A percentile compares a stretch with the other conserved stretches of the same genome.
phyloP scores from a whole-genome alignment of 2,329 filamentous ascomycete species.

The Tolypocladium pustulatum region DNA sequence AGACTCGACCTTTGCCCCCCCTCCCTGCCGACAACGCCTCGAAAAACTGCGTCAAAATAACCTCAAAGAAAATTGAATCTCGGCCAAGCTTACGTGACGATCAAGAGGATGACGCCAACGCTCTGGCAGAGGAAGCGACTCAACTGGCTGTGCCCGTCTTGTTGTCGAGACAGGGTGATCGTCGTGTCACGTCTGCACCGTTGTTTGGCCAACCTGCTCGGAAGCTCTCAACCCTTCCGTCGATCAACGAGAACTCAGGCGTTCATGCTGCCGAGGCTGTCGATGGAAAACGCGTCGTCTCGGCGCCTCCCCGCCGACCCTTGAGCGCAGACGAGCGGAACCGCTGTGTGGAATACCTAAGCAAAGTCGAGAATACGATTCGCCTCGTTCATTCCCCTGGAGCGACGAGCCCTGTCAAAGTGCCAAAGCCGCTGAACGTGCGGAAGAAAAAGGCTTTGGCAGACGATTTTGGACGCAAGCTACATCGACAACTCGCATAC shows the following conservation, averaged over 20 bases:
- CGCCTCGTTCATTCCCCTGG: constrained; percentile 42
- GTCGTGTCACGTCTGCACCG: constrained; percentile 41
- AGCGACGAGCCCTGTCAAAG: constrained; percentile 19
- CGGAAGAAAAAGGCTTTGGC: constrained; percentile 24
- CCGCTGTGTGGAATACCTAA: constrained; percentile 32
- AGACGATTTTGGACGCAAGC: constrained; percentile 10
- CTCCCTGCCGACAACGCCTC: constrained; percentile 25
- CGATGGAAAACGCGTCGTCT: constrained; percentile 34
- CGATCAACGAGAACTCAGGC: constrained; percentile 34
- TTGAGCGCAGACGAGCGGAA: constrained; percentile 20
- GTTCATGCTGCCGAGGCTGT: constrained; percentile 5
- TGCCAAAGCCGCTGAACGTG: constrained; percentile 29
- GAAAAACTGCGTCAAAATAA: constrained; percentile 7
- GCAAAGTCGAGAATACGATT: constrained; percentile 39
- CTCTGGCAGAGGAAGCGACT: constrained; percentile 14
- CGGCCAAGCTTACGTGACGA: constrained; percentile 15
- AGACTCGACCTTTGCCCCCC: constrained; percentile 40
- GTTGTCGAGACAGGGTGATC: constrained; percentile 25
- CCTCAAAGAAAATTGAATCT: constrained; percentile 9
- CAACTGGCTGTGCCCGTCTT: constrained; percentile 19
- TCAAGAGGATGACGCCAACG: constrained; percentile 9
- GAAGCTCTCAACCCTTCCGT: constrained; percentile 30
- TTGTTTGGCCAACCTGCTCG: constrained; percentile 29
- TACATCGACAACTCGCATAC: constrained; percentile 9
- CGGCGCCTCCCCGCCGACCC: constrained; percentile 29